Conservation (phyloP, 768 basidiomycete genomes). For the Mrakia hoshinonis region DNA sequence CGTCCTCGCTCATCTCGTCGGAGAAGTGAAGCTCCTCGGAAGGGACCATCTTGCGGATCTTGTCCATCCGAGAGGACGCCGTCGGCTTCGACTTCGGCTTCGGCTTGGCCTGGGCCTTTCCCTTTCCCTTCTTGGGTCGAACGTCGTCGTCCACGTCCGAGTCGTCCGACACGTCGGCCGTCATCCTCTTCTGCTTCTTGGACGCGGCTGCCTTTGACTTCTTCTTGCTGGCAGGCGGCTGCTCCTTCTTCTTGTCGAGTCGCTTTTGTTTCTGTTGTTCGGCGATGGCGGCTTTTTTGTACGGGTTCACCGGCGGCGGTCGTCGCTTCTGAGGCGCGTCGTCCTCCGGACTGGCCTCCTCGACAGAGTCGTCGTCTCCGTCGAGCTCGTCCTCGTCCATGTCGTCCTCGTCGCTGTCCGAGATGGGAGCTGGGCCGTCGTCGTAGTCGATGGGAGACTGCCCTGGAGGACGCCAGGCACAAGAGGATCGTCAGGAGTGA, state of each 20-base stretch:
- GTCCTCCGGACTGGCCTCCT: no score
- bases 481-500: no score
- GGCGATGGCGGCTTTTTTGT: no score
- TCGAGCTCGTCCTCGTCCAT: background rate
- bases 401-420: background rate
- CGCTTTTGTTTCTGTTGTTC: background rate
- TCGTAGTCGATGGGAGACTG: no score
- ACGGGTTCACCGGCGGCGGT: background rate
- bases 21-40: background rate
- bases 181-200: background rate
- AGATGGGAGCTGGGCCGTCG: background rate
- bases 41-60: background rate
- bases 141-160: background rate
- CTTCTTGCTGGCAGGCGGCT: background rate
- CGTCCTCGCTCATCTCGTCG: background rate
- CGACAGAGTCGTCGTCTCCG: no score
- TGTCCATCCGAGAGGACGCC: background rate
- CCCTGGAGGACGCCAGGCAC: no score
- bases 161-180: slow-evolving; percentile 2
- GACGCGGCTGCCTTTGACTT: background rate
- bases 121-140: background rate
- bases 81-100: background rate
- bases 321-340: background rate
- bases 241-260: background rate
- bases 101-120: background rate